Base-by-base conservation (phyloP, 148 eudicot genomes). In the Chenopodium album region DNA sequence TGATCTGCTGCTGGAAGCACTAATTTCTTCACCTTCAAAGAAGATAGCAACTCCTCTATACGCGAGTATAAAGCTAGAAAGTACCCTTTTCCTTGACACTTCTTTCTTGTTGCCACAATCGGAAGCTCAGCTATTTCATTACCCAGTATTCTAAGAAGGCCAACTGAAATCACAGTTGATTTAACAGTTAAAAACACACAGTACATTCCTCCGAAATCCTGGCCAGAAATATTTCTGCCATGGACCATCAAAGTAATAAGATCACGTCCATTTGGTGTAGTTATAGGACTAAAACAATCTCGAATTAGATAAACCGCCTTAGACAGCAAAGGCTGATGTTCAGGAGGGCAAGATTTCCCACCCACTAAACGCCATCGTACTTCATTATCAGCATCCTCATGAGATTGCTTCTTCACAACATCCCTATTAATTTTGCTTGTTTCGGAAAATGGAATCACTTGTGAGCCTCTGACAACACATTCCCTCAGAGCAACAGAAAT, bases 161-260 rank as follows among this genome's bases (percentile, higher is more conserved):
- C 97, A 76, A 97, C 97, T 56, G 99, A 94, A 60, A 96, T 89
- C 75, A 96, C 93, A 5, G 89, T 89, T 41, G 97, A 90, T 95
- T 88, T 91, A 32, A 90, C 94, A 76, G 88, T 89, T 76, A 96
- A 82, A 73, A 96, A 85, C 34, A 96, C 87, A 79, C 97, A 94
- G 84, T 92, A 94, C 94, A 94, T 96, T 77, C 97, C 95, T 75
- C 93, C 92, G 68, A 94, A 96, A 78, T 96, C 99, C 80, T 94
- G 99, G 73, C 95, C 99, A 7, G 94, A 90, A 37, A 90, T 90
- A 83, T 91, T 94, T 92, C 92, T 90, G 92, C 94, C 99, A 81
- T 94, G 89, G 70, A 96, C 98, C 99, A 96, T 96, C 23, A 92
- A 86, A 78, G 99, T 98, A 82, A 94, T 94, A 20, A 94, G 90